Evolutionary conservation across 345 rosid species (phyloP).

Genomic region (Aegle marmelos): DNA sequence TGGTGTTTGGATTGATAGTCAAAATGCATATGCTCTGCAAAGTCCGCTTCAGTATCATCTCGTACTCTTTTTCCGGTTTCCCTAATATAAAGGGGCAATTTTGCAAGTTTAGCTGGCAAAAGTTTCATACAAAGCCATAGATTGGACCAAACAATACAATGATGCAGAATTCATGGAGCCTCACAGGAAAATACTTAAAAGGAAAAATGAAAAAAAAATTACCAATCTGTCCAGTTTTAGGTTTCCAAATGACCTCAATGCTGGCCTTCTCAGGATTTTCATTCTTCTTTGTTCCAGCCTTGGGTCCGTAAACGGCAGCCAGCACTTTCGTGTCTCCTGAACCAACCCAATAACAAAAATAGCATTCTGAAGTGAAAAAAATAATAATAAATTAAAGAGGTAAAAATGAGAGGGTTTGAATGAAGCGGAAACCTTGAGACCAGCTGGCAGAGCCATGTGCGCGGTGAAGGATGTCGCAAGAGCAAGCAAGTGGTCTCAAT

Average conservation of each 20-base stretch:
- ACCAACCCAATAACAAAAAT: background rate
- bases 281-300: conserved; percentile 83
- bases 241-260: conserved; percentile 93
- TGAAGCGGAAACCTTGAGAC: conserved; percentile 63
- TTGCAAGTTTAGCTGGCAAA: conserved; percentile 6
- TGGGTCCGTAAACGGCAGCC: conserved; percentile 93
- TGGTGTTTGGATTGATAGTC: conserved; percentile 81
- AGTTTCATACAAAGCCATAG: background rate
- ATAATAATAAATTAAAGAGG: background rate
- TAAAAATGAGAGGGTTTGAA: background rate
- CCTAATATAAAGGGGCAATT: conserved; percentile 37
- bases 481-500: conserved; percentile 72
- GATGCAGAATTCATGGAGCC: background rate
- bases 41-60: conserved; percentile 79
- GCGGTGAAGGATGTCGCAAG: conserved; percentile 73
- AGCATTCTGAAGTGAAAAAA: background rate
- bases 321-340: conserved; percentile 84
- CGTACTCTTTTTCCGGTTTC: conserved; percentile 70
- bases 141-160: background rate
- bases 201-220: background rate
- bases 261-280: conserved; percentile 93
- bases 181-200: background rate
- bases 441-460: conserved; percentile 98
- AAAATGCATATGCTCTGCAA: conserved; percentile 80
- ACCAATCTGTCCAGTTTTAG: conserved; percentile 89